A percentile compares a stretch with the other conserved stretches of the same genome.
Conservation (phyloP, 352 stramenopile genomes). For the Globisporangium yorkense region DNA sequence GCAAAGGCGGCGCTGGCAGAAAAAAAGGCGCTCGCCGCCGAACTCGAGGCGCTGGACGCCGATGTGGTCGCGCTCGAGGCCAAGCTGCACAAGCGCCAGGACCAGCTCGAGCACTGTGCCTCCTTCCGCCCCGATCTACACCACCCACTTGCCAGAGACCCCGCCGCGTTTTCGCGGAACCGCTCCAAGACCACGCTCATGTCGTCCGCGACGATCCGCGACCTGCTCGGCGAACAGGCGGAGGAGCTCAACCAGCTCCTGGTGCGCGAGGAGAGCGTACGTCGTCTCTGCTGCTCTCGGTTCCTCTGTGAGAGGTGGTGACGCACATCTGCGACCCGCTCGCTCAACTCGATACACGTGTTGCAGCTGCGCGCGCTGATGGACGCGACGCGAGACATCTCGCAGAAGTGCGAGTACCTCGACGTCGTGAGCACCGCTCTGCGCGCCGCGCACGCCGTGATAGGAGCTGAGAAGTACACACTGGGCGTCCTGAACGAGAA, state of each 20-base stretch:
- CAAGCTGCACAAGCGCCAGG: slow-evolving; percentile 38
- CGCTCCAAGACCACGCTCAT: slow-evolving; percentile 41
- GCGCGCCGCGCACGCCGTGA: slow-evolving; percentile 37
- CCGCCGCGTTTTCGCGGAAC: slow-evolving; percentile 18
- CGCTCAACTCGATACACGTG: background rate
- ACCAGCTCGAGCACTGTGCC: slow-evolving; percentile 46
- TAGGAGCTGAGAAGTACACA: slow-evolving; percentile 52
- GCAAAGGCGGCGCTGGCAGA: slow-evolving; percentile 23
- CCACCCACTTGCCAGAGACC: slow-evolving; percentile 1
- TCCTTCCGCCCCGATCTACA: slow-evolving; percentile 24
- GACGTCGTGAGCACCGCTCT: slow-evolving; percentile 55
- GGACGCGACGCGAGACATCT: slow-evolving; percentile 55
- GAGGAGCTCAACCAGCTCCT: slow-evolving; percentile 44
- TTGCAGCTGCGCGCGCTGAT: slow-evolving; percentile 53
- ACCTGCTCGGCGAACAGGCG: slow-evolving; percentile 47
- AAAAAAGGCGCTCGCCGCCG: slow-evolving; percentile 26
- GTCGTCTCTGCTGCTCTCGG: background rate
- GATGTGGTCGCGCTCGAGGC: slow-evolving; percentile 35
- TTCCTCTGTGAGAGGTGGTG: background rate
- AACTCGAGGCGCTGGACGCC: slow-evolving; percentile 28
- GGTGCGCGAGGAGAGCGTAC: slow-evolving; percentile 46
- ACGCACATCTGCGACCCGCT: too few relatives aligned
- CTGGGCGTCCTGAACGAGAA: slow-evolving; percentile 59
- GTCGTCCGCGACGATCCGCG: slow-evolving; percentile 35
- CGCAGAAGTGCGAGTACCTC: slow-evolving; percentile 40